Evolutionary conservation across 108 stramenopile genomes (phyloP), one percentile per base, ranked within the genome.

Genomic region (Cyclostephanos invisitatus): DNA sequence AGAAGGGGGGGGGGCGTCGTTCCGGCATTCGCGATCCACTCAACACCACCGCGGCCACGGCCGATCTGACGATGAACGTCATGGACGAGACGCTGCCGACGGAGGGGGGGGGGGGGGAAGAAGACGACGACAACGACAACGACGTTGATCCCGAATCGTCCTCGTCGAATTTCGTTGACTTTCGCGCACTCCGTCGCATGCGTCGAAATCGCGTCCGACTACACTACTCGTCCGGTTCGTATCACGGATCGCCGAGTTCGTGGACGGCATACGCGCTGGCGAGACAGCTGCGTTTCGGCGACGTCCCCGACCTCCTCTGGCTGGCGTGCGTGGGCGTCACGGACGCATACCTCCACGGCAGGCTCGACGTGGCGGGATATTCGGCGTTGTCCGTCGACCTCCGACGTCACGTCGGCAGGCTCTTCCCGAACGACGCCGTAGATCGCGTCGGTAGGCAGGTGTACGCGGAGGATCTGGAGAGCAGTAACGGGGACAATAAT

Each of bases 301-400:
- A 87, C 38, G 49, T 73, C 14, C 83, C 85, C 5, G 89, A 90
- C 60, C 55, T 95, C 48, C 71, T 95, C 11, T 95, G 94, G 94
- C 67, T 92, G 35, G 91, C 91, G 29, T 87, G 88, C 57, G 90
- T 92, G 3, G 94, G 94, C 0, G 87, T 92, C 12, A 89, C 91
- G 40, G 91, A 90, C 73, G 87, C 90, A 21, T 91, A 86, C 62
- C 51, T 89, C 36, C 90, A 92, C 56, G 73, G 87, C 21, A 67
- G 89, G 10, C 20, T 95, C 9, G 94, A 95, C 80, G 67, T 86
- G 14, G 62, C 67, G 15, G 91, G 90, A 20, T 95, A 88, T 60
- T 59, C 82, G 2, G 67, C 74, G 20, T 49, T 93, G 44, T 79
- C 87, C 8, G 67, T 77, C 28, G 81, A 83, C 47, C 80, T 95